These are phyloP conservation scores for Aspergillus heteromorphus DNA, from an alignment of 495 filamentous ascomycete species.

Conservation along the genomic window DNA sequence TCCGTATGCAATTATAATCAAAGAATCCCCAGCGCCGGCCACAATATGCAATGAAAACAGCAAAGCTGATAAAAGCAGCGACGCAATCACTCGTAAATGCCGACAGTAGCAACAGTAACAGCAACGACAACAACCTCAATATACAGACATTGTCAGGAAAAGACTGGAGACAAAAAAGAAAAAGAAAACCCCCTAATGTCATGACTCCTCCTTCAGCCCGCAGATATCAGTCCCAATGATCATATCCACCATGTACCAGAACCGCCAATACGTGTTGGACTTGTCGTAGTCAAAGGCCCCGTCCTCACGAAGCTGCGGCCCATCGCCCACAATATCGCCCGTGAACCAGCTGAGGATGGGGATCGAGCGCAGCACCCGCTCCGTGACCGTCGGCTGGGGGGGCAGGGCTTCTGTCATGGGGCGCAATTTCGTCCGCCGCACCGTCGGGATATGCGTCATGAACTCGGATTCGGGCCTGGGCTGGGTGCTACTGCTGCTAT, in stretches of 20 bases:
- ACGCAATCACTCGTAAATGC: neutral
- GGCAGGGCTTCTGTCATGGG: conserved; percentile 56
- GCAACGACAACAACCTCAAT: neutral
- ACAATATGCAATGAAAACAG: neutral
- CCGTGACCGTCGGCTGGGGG: conserved; percentile 54
- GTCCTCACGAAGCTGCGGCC: conserved; percentile 67
- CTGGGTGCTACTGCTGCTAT: conserved; percentile 20
- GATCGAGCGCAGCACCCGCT: conserved; percentile 56
- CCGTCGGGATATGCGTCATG: conserved; percentile 47
- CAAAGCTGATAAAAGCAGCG: neutral
- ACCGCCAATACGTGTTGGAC: conserved; percentile 73
- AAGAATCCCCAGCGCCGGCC: neutral
- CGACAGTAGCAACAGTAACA: neutral
- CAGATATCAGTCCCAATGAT: conserved; percentile 46
- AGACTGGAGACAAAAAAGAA: no score
- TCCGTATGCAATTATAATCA: neutral
- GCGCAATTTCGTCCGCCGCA: conserved; percentile 49
- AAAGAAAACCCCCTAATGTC: no score
- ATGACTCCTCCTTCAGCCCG: conserved; percentile 44
- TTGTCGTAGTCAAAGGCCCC: conserved; percentile 73
- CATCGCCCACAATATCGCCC: conserved; percentile 73
- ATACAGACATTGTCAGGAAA: no score
- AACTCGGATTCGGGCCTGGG: conserved; percentile 39
- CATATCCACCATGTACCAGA: conserved; percentile 46
- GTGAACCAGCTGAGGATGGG: conserved; percentile 65